A percentile compares a stretch with the other conserved stretches of the same genome.
phyloP scores from a whole-genome alignment of 108 stramenopile genomes.

The Asterionellopsis glacialis region DNA sequence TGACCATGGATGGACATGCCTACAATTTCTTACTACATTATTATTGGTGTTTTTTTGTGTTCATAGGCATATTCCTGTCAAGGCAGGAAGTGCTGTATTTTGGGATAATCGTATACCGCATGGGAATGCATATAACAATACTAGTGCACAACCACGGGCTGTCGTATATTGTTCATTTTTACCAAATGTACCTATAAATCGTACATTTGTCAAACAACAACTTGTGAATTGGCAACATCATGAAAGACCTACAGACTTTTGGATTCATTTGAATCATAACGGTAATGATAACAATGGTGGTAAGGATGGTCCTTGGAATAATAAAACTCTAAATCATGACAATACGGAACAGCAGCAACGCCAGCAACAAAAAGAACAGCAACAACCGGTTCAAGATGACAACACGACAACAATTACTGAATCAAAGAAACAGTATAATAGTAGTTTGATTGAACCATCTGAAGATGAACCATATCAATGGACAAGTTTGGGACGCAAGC shows the following conservation, averaged over 20 bases:
- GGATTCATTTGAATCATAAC: constrained; percentile 34
- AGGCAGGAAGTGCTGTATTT: constrained; percentile 79
- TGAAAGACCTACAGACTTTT: constrained; percentile 48
- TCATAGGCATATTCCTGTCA: constrained; percentile 61
- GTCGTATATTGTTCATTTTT: constrained; percentile 89
- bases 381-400: no score
- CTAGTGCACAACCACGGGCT: constrained; percentile 45
- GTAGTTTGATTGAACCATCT: no score
- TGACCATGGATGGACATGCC: no score
- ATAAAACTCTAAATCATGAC: no score
- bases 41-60: no score
- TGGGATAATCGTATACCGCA: constrained; percentile 93
- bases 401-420: no score
- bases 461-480: constrained; percentile 5
- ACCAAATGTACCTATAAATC: constrained; percentile 76
- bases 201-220: constrained; percentile 66
- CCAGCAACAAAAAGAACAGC: no score
- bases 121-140: constrained; percentile 79
- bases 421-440: no score
- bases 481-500: constrained; percentile 19
- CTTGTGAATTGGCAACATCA: constrained; percentile 32
- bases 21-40: no score
- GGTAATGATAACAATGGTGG: no score
- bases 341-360: no score
- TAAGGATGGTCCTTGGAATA: no score